phyloP scores from a whole-genome alignment of 495 filamentous ascomycete genomes.

The Daldinia decipiens region DNA sequence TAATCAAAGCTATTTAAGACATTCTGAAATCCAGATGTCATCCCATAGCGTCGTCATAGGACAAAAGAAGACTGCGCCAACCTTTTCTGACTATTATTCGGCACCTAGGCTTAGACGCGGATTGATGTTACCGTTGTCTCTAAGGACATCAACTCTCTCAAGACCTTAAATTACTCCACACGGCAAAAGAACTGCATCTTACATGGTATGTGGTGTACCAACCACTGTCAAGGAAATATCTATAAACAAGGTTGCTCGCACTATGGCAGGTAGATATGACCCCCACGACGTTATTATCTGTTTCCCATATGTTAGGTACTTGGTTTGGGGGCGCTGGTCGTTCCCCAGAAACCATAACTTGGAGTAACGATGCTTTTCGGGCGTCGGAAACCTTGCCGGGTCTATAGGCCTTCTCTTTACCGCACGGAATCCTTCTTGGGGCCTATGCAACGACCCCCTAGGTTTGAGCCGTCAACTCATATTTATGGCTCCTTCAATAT shows the following conservation, averaged over 20 bases:
- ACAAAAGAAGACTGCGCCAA: slow-evolving; percentile 33
- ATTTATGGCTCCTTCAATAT: slow-evolving; percentile 12
- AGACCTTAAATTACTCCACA: slow-evolving; percentile 25
- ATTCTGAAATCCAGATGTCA: slow-evolving; percentile 32
- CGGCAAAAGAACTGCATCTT: slow-evolving; percentile 10
- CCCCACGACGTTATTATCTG: slow-evolving; percentile 38
- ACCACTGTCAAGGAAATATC: neutral
- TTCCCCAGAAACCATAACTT: slow-evolving; percentile 33
- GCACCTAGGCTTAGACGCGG: slow-evolving; percentile 30
- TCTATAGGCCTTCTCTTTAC: slow-evolving; percentile 19
- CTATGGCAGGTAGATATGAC: slow-evolving; percentile 16
- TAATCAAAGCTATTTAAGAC: slow-evolving; percentile 39
- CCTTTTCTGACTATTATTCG: slow-evolving; percentile 30
- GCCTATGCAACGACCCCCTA: no score
- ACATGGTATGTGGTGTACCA: slow-evolving; percentile 1
- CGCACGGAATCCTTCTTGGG: neutral
- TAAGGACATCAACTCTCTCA: slow-evolving; percentile 24
- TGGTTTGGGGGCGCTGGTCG: slow-evolving; percentile 16
- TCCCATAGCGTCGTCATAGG: slow-evolving; percentile 47
- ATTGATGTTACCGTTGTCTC: slow-evolving; percentile 30
- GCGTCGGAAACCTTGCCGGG: slow-evolving; percentile 31
- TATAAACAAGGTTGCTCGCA: neutral
- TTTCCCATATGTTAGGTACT: slow-evolving; percentile 17
- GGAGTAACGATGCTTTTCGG: slow-evolving; percentile 23
- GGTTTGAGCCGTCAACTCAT: neutral